Evolutionary conservation across 2,329 filamentous ascomycete species (phyloP), one percentile per base, ranked within the genome.

Genomic region (Monascus ruber): DNA sequence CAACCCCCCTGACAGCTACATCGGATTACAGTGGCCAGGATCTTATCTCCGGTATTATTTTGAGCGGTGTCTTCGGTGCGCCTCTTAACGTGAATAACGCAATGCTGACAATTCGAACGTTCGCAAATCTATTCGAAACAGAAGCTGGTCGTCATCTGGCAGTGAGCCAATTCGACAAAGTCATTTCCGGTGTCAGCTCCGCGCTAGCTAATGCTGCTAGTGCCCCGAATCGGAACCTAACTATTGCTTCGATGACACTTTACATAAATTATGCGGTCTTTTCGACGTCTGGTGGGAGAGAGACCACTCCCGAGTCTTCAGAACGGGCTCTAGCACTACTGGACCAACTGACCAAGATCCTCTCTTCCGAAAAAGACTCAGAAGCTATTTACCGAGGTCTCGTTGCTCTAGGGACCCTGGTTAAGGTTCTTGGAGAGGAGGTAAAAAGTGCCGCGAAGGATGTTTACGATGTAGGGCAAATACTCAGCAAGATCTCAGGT

Each of bases 181-280:
- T 83, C 4, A 66, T 85, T 4, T 62, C 68, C 2, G 73, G 82
- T 26, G 65, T 93, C 6, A 73, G 80, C 37, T 73, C 75, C 0
- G 73, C 84, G 25, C 65, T 79, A 3, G 72, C 72, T 4, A 64
- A 71, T 31, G 56, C 60, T 1, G 67, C 64, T 31, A 69, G 62
- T 3, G 66, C 68, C 1, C 63, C 46, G 48, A 91, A 93, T 57
- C 78, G 83, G 38, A 94, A 94, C 50, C 69, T 96, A 7, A 76
- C 83, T 37, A 81, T 94, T 40, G 89, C 91, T 0, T 69, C 85
- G 11, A 79, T 85, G 1, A 94, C 91, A 0, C 71, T 85, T 0
- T 80, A 83, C 43, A 81, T 96, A 56, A 96, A 98, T 63, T 83
- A 84, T 47, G 73, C 86, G 0, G 85, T 94, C 1, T 72, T 88